Evolutionary conservation across 768 basidiomycete species (phyloP).

Genomic region (Gautieria morchelliformis): DNA sequence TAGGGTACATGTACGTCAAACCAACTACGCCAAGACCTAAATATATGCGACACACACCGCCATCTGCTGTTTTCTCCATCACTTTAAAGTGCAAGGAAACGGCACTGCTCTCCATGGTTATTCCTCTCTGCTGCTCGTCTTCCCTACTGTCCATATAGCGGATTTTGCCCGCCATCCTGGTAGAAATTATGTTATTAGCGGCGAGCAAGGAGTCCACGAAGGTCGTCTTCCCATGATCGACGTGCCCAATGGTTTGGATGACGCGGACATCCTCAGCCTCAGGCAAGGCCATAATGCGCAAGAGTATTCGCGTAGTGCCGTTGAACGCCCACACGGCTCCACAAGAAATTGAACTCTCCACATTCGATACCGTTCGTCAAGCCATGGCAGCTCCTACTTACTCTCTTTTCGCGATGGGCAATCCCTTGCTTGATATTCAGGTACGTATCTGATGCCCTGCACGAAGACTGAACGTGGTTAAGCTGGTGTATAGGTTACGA

Average conservation of each 20-base stretch:
- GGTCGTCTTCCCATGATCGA: constrained; percentile 95
- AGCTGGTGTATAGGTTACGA: constrained; percentile 38
- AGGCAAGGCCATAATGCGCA: constrained; percentile 5
- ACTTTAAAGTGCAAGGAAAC: constrained; percentile 86
- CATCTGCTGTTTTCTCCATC: constrained; percentile 41
- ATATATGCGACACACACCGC: constrained; percentile 40
- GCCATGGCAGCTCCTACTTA: constrained; percentile 39
- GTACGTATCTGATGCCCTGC: not conserved
- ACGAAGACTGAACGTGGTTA: not conserved
- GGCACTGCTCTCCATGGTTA: constrained; percentile 98
- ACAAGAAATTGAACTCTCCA: not conserved
- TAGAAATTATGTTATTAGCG: constrained; percentile 95
- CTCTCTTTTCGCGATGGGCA: constrained; percentile 83
- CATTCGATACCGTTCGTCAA: not conserved
- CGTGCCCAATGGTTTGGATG: constrained; percentile 81
- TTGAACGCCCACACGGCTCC: not conserved
- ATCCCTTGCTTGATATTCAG: constrained; percentile 95
- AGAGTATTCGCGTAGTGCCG: not conserved
- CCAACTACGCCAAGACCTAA: constrained; percentile 14
- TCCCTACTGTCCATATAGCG: constrained; percentile 92
- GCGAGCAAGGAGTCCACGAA: constrained; percentile 92
- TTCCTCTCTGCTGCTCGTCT: constrained; percentile 95
- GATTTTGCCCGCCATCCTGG: constrained; percentile 91
- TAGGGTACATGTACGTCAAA: constrained; percentile 26
- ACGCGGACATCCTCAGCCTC: constrained; percentile 50